Base-by-base conservation (phyloP, 306 rosid genomes). In the Dalbergia cochinchinensis region DNA sequence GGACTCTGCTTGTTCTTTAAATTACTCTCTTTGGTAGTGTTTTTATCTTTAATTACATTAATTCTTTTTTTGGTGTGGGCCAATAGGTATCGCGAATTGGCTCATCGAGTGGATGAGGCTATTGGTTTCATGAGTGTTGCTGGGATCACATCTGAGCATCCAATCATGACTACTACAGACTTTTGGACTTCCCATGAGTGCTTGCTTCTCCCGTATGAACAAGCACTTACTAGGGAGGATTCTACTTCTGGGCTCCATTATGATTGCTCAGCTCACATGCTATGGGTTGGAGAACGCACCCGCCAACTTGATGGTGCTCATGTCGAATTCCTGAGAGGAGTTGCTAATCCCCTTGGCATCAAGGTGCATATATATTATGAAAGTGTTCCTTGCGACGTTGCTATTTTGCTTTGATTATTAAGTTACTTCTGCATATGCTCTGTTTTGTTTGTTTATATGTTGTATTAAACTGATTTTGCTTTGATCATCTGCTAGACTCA, bases 161-260 rank as follows among this genome's bases (percentile, higher is more conserved):
- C 88, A 65, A 87, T 84, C 76, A 87, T 87, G 85, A 79, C 78
- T 44, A 85, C 88, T 6, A 87, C 88, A 44, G 87, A 87, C n/a
- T 87, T 87, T 79, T 87, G 90, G 90, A 87, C 90, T 44, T 87
- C 90, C 60, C 90, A 87, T 62, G 90, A 87, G 76, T 85, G 90
- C 35, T 76, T 87, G 80, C 90, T 78, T 82, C 87, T 87, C 45
- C 85, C 90, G 51, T 87, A 87, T 79, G 90, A 87, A 61, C 85
- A 87, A 79, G 81, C 87, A 20, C 88, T 87, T 79, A 82, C 90
- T 3, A 87, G 90, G 74, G 88, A 82, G 77, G 90, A 87, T 69
- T 87, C 90, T 48, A 87, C 90, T 41, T 14, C 87, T 18, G 90
- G 90, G 63, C 81, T 87, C 75, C 58, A 82, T 71, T 87, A 87